Evolutionary conservation across 75 land plant species (phyloP).

Genomic region (Isoetes taiwanensis): DNA sequence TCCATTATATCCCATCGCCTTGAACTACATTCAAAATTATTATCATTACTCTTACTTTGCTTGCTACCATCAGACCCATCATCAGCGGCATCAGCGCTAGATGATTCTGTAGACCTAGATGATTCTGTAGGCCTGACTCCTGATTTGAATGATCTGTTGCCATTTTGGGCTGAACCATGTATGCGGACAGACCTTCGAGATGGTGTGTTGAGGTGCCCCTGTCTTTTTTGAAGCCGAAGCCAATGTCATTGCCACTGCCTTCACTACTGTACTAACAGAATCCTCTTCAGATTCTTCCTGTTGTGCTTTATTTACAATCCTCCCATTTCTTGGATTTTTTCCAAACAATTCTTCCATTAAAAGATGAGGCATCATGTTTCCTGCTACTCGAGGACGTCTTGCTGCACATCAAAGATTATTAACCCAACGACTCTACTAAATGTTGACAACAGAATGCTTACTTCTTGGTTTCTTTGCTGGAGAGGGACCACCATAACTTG

Average conservation of each 20-base stretch:
- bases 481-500: constrained; percentile 57
- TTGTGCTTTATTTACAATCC: constrained; percentile 12
- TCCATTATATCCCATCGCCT: no score
- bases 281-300: constrained; percentile 17
- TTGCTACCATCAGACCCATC: no score
- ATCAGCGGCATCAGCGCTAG: no score
- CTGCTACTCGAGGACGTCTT: constrained; percentile 50
- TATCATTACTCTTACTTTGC: no score
- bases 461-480: constrained; percentile 52
- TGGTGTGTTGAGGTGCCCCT: constrained; percentile 63
- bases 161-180: constrained; percentile 28
- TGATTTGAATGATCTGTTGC: no score
- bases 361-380: constrained; percentile 76
- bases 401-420: no score
- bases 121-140: no score
- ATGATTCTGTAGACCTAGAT: no score
- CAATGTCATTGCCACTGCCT: no score
- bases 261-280: constrained; percentile 52
- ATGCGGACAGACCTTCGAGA: constrained; percentile 26
- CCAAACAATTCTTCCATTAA: constrained; percentile 32
- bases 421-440: no score
- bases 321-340: constrained; percentile 14
- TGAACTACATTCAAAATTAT: no score
- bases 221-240: constrained; percentile 54
- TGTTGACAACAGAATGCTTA: no score